A percentile compares a stretch with the other conserved stretches of the same genome.
Evolutionary conservation across 257 asterid species (phyloP).

Genomic region (Phtheirospermum japonicum): DNA sequence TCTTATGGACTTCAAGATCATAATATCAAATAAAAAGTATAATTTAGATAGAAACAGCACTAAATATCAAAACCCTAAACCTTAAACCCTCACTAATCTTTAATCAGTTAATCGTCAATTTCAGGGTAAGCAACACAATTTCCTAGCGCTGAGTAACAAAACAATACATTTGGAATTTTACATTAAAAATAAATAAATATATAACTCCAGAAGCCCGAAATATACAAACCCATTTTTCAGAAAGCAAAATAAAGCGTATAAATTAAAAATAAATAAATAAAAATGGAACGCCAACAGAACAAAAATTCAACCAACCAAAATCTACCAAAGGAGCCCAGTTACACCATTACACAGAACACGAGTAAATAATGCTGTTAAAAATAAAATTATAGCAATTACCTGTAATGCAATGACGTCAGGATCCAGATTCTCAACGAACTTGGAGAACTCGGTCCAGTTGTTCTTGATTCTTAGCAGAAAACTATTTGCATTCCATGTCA

Average conservation of each 20-base stretch:
- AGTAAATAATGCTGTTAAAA: neutral
- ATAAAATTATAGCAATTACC: slow-evolving; percentile 36
- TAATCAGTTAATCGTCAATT: slow-evolving; percentile 15
- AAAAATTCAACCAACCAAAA: neutral
- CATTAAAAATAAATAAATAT: neutral
- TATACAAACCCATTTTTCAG: slow-evolving; percentile 1
- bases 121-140: neutral
- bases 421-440: slow-evolving; percentile 61
- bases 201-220: slow-evolving; percentile 13
- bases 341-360: neutral
- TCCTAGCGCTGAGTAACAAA: slow-evolving; percentile 1
- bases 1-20: neutral
- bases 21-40: neutral
- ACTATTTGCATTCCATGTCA: slow-evolving; percentile 96
- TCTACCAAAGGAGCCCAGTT: slow-evolving; percentile 11
- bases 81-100: neutral
- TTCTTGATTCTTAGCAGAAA: slow-evolving; percentile 75
- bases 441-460: slow-evolving; percentile 68
- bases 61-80: neutral
- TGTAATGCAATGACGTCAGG: slow-evolving; percentile 93
- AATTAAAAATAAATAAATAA: no score
- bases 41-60: neutral
- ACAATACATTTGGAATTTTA: neutral
- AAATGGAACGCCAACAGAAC: no score
- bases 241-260: neutral